Conservation (phyloP, 2,329 filamentous ascomycete species). For the Botryotinia convoluta region DNA sequence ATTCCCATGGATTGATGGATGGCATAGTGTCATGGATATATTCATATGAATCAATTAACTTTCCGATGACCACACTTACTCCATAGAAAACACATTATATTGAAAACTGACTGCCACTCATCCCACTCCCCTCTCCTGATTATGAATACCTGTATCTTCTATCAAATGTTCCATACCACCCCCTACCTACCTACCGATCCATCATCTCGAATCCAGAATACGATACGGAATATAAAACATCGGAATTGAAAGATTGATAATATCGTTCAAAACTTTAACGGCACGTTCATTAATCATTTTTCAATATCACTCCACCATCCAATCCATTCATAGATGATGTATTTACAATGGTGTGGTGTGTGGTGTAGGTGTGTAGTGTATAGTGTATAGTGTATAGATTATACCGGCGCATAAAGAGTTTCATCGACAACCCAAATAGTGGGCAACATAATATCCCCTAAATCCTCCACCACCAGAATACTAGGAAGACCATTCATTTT, state of each 20-base stretch:
- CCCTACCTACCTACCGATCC: background rate
- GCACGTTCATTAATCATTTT: background rate
- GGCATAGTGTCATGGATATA: background rate
- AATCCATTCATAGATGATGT: background rate
- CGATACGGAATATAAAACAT: too few relatives aligned
- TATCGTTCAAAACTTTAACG: background rate
- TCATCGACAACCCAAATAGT: conserved; percentile 5
- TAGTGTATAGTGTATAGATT: background rate
- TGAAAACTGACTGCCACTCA: background rate
- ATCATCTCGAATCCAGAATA: background rate
- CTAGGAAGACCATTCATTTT: background rate
- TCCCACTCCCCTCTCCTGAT: conserved; percentile 1
- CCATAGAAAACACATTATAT: conserved; percentile 5
- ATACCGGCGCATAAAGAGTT: conserved; percentile 14
- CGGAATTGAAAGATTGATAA: too few relatives aligned
- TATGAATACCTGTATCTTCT: background rate
- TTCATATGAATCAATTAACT: background rate
- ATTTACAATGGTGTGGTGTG: background rate
- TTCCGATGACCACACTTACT: background rate
- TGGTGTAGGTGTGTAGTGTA: background rate
- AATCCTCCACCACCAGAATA: background rate
- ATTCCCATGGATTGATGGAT: background rate
- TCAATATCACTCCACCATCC: background rate
- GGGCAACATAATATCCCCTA: background rate
- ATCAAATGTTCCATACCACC: conserved; percentile 3